Base-by-base conservation (phyloP, 352 stramenopile genomes). In the Phytophthora ohioensis region DNA sequence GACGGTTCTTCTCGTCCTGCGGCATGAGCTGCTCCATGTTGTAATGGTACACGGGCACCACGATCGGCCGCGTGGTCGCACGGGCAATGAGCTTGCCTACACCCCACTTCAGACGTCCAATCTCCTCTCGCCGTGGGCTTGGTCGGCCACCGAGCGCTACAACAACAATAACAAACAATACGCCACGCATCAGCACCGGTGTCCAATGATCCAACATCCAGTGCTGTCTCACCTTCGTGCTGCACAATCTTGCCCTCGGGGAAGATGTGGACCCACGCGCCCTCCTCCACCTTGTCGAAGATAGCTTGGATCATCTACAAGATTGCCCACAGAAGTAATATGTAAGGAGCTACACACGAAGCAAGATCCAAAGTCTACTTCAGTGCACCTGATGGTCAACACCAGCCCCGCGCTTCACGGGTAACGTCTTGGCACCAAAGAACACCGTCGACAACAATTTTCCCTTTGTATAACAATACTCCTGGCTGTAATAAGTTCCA, bases 21-120 rank as follows among this genome's bases (percentile, higher is more conserved):
- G 88, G 90, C 84, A 97, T 93, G 47, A 97, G 73, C 67, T 91
- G 71, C 67, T 96, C 84, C 87, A 97, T 95, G 73, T 94, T 94
- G 64, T 85, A 70, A 72, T 96, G 88, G 64, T 97, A 97, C 68
- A 95, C 80, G 7, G 90, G 90, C 49, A 97, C 72, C 45, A 97
- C 90, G 56, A 97, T 75, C 10, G 87, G 87, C 31, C 80, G 78
- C 52, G 84, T 71, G 15, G 80, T 80, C 1, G 87, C 84, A 52
- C 90, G 87, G 27, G 87, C 87, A 56, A 97, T 93, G 51, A 97
- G 80, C 52, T 96, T 97, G 12, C 83, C 88, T 12, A 94, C 87
- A 10, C 90, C 90, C 90, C 90, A 97, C 62, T 97, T 97, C 36
- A 97, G 70, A 1, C 83, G 84, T 2, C 90, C 90, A 35, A 97